These are phyloP conservation scores for Plasmodium relictum DNA, from an alignment of 169 alveolate genomes.

Conservation along the genomic window DNA sequence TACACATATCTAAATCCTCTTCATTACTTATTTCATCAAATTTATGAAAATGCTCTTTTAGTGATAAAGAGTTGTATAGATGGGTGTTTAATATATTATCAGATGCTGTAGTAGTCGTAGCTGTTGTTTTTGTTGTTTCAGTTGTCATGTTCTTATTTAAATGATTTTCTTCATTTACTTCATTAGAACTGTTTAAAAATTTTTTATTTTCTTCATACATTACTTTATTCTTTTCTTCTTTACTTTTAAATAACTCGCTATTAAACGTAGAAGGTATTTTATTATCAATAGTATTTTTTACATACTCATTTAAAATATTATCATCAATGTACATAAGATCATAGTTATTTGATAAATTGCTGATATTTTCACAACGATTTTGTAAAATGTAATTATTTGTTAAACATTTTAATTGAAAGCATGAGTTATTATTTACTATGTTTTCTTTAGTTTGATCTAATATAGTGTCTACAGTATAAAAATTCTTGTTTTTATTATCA, in stretches of 20 bases:
- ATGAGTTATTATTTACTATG: neutral
- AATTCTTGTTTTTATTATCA: constrained; percentile 3
- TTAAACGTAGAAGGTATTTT: constrained; percentile 6
- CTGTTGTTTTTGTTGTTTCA: constrained; percentile 53
- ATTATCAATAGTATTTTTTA: constrained; percentile 3
- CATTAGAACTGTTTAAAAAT: constrained; percentile 1
- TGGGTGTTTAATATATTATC: constrained; percentile 36
- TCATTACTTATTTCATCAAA: constrained; percentile 28
- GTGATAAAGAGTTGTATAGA: constrained; percentile 10
- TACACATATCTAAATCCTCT: neutral
- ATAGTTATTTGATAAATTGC: neutral
- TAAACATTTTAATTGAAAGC: neutral
- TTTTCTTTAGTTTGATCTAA: neutral
- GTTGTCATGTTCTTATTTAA: constrained; percentile 41
- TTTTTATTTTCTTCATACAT: constrained; percentile 14
- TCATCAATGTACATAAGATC: constrained; percentile 11
- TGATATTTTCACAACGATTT: neutral
- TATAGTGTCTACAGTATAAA: neutral
- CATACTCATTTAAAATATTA: constrained; percentile 17
- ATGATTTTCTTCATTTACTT: constrained; percentile 14
- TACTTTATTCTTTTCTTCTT: constrained; percentile 5
- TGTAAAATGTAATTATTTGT: constrained; percentile 9
- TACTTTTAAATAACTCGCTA: neutral
- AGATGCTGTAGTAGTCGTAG: constrained; percentile 27
- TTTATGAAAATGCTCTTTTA: constrained; percentile 18